Evolutionary conservation across 2,329 filamentous ascomycete genomes (phyloP), one percentile per base, ranked within the genome.

Genomic region (Colletotrichum sublineola): DNA sequence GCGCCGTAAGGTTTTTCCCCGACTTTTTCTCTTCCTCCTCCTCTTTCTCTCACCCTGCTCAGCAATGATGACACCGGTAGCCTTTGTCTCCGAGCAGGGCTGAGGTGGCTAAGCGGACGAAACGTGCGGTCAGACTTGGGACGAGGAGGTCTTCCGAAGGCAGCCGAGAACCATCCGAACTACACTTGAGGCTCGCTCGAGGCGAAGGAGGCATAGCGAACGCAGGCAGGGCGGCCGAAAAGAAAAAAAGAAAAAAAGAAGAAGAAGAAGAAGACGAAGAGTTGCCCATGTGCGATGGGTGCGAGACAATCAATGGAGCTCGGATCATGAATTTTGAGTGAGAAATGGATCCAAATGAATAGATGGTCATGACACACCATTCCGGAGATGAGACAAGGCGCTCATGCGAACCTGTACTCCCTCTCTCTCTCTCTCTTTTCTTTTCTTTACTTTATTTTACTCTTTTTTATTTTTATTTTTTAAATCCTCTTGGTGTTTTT

Each of bases 201-300:
- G 60, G 44, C 55, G 36, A 7, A 52, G 42, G 44, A 36, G 60
- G 60, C 60, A 20, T 20, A 63, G 60, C 20, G 15, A n/a, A 63
- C 44, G 44, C 20, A 24, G 7, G 3, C 33, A 31, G 11, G 12
- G 36, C 20, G 33, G 15, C 33, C 33, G 5, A 38, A 24, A 24
- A 40, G 15, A 44, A 44, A 1, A 14, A 4, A 3, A 42, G 15
- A 42, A 5, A 42, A 15, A 42, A 15, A 4, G 40, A 36, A 36
- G 33, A 8, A 36, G 33, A 36, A 36, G 33, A 8, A 8, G 33
- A 36, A 8, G 8, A 36, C 3, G 8, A 8, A 33, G 20, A 12
- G 52, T 33, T 36, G 31, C 20, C 52, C 3, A 36, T 36, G 52
- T n/a, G 31, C 18, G 52, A 31, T 29, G 4, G 31, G n/a, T 15